Percentiles rank a stretch among this genome's conserved stretches.
phyloP scores from a whole-genome alignment of 2,329 filamentous ascomycete species.

The Daldinia eschscholtzii region DNA sequence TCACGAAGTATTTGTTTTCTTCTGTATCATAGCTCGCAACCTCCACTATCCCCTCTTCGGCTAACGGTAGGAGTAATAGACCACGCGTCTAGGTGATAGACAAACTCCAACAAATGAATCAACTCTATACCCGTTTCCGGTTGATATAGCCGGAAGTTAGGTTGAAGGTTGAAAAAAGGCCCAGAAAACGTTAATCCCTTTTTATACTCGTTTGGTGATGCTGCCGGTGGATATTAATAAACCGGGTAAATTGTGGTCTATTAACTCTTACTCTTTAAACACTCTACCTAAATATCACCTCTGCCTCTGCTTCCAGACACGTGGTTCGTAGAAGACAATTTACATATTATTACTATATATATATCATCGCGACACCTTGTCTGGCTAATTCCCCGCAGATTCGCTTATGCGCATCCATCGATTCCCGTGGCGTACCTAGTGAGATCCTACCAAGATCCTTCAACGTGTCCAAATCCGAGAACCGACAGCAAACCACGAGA shows the following conservation, averaged over 20 bases:
- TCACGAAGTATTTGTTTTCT: conserved; percentile 23
- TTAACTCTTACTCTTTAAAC: background rate
- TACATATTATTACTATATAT: background rate
- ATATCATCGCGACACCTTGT: background rate
- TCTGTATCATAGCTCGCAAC: conserved; percentile 31
- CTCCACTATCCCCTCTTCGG: conserved; percentile 33
- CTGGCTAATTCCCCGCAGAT: conserved; percentile 25
- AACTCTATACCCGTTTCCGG: background rate
- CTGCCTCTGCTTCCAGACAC: background rate
- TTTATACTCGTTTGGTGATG: background rate
- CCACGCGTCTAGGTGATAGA: conserved; percentile 6
- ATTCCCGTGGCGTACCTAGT: conserved; percentile 30
- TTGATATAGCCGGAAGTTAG: background rate
- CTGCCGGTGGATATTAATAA: conserved; percentile 1
- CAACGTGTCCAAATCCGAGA: conserved; percentile 37
- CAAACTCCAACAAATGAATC: conserved; percentile 2
- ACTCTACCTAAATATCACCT: background rate
- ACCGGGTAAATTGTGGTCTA: conserved; percentile 28
- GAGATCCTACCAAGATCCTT: conserved; percentile 29
- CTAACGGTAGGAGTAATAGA: conserved; percentile 18
- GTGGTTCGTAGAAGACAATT: conserved; percentile 6
- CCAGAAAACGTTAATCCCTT: too few relatives aligned
- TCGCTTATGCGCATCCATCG: conserved; percentile 12
- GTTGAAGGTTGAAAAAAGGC: background rate
- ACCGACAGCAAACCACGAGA: background rate